A percentile compares a stretch with the other conserved stretches of the same genome.
These are phyloP conservation scores for Cicer yamashitae DNA, from an alignment of 306 rosid genomes.

Conservation along the genomic window DNA sequence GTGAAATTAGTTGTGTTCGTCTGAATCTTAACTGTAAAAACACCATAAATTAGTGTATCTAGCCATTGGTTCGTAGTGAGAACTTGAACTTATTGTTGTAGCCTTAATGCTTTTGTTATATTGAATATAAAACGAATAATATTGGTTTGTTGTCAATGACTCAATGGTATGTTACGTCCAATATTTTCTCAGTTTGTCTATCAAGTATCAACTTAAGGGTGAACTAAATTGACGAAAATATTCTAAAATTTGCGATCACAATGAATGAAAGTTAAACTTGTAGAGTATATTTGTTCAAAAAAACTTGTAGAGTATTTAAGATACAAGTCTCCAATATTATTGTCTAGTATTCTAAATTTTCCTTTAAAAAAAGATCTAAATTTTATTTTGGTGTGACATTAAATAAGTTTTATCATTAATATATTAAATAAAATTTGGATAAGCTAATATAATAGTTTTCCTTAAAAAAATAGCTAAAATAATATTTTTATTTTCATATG, in stretches of 20 bases:
- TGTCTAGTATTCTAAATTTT: not conserved
- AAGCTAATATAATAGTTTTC: too few relatives aligned
- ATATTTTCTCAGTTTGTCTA: constrained; percentile 13
- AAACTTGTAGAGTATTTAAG: not conserved
- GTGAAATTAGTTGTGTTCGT: constrained; percentile 49
- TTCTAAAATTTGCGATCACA: constrained; percentile 3
- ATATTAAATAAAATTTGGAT: too few relatives aligned
- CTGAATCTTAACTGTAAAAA: constrained; percentile 31
- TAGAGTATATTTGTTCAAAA: not conserved
- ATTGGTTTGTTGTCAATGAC: constrained; percentile 24
- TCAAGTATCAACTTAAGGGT: not conserved
- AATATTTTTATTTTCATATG: too few relatives aligned
- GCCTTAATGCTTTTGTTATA: constrained; percentile 32
- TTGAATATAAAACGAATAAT: constrained; percentile 27
- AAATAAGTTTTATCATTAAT: not conserved
- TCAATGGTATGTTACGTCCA: constrained; percentile 5
- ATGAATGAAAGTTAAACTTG: not conserved
- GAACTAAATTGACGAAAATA: not conserved
- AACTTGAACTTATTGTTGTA: constrained; percentile 7
- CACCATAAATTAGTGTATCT: constrained; percentile 38
- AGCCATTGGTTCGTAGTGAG: constrained; percentile 26
- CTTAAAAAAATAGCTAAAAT: too few relatives aligned
- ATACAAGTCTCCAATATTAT: not conserved
- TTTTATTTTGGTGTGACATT: not conserved
- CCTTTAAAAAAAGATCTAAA: too few relatives aligned